Evolutionary conservation across 371 early-diverging fungal genomes (phyloP).

Genomic region (Catenaria anguillulae): DNA sequence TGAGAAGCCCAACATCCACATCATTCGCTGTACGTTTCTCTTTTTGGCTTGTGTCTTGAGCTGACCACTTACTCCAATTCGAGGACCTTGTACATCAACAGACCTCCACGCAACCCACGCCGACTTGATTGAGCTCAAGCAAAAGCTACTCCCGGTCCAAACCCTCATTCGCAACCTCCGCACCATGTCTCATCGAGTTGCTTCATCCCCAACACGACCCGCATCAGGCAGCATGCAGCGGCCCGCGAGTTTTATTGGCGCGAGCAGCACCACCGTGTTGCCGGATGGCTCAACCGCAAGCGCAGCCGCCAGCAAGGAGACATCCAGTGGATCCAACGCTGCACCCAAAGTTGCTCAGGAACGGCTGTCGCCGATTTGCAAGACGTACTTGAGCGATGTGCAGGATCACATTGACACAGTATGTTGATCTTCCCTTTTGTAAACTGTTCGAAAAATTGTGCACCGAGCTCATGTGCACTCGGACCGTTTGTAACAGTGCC

Average conservation of each 20-base stretch:
- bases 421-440: no score
- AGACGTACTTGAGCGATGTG: constrained; percentile 25
- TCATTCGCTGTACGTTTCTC: constrained; percentile 13
- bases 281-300: no score
- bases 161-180: constrained; percentile 17
- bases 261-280: background rate
- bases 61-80: background rate
- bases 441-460: background rate
- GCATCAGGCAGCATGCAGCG: no score
- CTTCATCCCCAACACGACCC: no score
- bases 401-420: constrained; percentile 24
- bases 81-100: background rate
- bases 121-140: constrained; percentile 20
- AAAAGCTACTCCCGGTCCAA: constrained; percentile 22
- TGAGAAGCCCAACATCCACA: constrained; percentile 20
- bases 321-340: no score
- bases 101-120: constrained; percentile 21
- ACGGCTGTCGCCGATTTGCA: constrained; percentile 11
- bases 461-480: background rate
- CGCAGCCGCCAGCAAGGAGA: background rate
- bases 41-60: background rate
- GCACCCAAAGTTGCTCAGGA: background rate
- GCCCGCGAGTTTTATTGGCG: no score
- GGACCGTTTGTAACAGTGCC: no score
- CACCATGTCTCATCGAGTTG: constrained; percentile 13